These are phyloP conservation scores for Umbelopsis isabellina DNA, from an alignment of 192 early-diverging fungal genomes.

Conservation along the genomic window DNA sequence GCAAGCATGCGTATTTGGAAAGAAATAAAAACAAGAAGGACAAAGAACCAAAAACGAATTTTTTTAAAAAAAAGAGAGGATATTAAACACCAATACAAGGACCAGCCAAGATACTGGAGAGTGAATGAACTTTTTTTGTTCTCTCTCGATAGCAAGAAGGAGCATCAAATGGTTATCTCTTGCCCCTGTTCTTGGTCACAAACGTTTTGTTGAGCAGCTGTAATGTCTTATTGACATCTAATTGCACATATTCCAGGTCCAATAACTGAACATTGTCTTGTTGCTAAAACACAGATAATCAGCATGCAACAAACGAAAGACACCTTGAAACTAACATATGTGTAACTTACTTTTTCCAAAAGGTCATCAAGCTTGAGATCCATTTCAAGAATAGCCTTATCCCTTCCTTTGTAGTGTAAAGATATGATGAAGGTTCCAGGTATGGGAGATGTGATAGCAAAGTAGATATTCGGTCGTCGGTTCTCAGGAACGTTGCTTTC, in stretches of 20 bases:
- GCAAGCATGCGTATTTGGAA: too few species aligned
- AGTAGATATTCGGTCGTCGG: slow-evolving; percentile 81
- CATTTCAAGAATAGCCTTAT: slow-evolving; percentile 92
- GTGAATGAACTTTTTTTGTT: too few species aligned
- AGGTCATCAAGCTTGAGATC: slow-evolving; percentile 87
- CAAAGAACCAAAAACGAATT: too few species aligned
- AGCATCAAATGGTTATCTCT: neutral
- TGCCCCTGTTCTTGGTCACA: slow-evolving; percentile 50
- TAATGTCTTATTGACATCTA: slow-evolving; percentile 81
- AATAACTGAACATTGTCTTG: slow-evolving; percentile 82
- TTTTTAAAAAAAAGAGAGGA: neutral
- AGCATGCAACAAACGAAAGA: neutral
- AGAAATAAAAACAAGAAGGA: too few species aligned
- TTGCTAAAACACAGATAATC: slow-evolving; percentile 59
- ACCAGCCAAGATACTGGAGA: slow-evolving; percentile 18
- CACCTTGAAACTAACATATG: slow-evolving; percentile 44
- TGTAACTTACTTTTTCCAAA: slow-evolving; percentile 60
- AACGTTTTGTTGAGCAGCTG: slow-evolving; percentile 84
- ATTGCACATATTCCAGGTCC: slow-evolving; percentile 92
- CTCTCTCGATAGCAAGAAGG: neutral
- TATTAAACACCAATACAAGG: slow-evolving; percentile 12
- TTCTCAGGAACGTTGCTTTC: slow-evolving; percentile 90
- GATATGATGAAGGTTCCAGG: slow-evolving; percentile 90
- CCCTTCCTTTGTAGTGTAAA: slow-evolving; percentile 86
- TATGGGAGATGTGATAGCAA: slow-evolving; percentile 83